These are phyloP conservation scores for Lactarius sanguifluus DNA, from an alignment of 768 basidiomycete genomes.

Conservation along the genomic window DNA sequence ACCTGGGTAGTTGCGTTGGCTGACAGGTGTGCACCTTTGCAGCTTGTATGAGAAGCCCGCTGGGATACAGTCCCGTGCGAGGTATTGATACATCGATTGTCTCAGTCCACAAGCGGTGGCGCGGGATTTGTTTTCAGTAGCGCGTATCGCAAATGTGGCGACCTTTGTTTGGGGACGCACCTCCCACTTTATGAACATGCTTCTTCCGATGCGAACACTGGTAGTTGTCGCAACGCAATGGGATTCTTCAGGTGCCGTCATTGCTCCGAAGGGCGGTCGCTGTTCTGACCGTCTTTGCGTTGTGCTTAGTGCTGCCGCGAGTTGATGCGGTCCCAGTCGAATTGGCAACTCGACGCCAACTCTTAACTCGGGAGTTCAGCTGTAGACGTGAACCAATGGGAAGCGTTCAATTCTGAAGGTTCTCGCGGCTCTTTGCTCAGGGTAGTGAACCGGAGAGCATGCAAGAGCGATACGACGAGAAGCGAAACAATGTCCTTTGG, in stretches of 20 bases:
- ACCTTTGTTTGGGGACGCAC: background rate
- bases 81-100: background rate
- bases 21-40: background rate
- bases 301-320: background rate
- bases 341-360: too few relatives aligned
- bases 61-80: background rate
- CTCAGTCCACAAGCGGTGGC: background rate
- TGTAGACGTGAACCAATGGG: too few relatives aligned
- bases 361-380: too few relatives aligned
- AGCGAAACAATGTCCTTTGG: too few relatives aligned
- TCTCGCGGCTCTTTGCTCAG: too few relatives aligned
- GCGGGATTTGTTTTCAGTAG: background rate
- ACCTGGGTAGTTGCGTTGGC: background rate
- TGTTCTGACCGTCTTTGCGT: background rate
- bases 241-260: slow-evolving; percentile 6
- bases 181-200: background rate
- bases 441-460: too few relatives aligned
- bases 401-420: too few relatives aligned
- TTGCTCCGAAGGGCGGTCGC: background rate
- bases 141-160: background rate
- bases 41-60: background rate
- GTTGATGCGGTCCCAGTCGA: too few relatives aligned
- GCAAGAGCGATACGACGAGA: too few relatives aligned
- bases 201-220: slow-evolving; percentile 15
- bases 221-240: background rate